Percentiles rank a stretch among this genome's conserved stretches.
Evolutionary conservation across 495 filamentous ascomycete genomes (phyloP).

Genomic region (Lasiosphaeria ovina): DNA sequence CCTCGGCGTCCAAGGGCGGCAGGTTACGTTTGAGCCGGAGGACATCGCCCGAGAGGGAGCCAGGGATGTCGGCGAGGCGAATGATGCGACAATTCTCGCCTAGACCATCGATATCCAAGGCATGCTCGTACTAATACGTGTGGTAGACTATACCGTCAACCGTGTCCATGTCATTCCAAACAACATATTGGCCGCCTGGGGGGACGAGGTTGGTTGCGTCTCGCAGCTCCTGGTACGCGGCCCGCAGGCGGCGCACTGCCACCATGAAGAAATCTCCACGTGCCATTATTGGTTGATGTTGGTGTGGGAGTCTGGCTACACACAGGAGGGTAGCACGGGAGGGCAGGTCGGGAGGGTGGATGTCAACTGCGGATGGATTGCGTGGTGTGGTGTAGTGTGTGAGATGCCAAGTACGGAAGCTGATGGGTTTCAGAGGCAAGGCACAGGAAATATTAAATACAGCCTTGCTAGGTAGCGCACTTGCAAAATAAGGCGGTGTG

Average conservation of each 20-base stretch:
- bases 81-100: slow-evolving; percentile 6
- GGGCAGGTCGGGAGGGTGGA: no score
- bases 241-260: slow-evolving; percentile 10
- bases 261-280: background rate
- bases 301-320: no score
- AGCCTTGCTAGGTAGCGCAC: no score
- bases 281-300: no score
- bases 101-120: background rate
- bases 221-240: slow-evolving; percentile 4
- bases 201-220: slow-evolving; percentile 6
- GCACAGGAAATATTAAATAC: no score
- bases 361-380: no score
- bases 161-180: slow-evolving; percentile 3
- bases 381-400: no score
- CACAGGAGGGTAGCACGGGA: no score
- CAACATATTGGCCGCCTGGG: slow-evolving; percentile 5
- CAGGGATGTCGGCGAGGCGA: slow-evolving; percentile 24
- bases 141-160: background rate
- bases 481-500: no score
- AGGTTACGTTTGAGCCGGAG: slow-evolving; percentile 25
- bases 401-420: no score
- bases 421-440: no score
- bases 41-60: slow-evolving; percentile 30
- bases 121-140: slow-evolving; percentile 8
- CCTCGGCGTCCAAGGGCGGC: slow-evolving; percentile 3